Evolutionary conservation across 768 basidiomycete genomes (phyloP), one percentile per base, ranked within the genome.

Genomic region (Russula vinacea): DNA sequence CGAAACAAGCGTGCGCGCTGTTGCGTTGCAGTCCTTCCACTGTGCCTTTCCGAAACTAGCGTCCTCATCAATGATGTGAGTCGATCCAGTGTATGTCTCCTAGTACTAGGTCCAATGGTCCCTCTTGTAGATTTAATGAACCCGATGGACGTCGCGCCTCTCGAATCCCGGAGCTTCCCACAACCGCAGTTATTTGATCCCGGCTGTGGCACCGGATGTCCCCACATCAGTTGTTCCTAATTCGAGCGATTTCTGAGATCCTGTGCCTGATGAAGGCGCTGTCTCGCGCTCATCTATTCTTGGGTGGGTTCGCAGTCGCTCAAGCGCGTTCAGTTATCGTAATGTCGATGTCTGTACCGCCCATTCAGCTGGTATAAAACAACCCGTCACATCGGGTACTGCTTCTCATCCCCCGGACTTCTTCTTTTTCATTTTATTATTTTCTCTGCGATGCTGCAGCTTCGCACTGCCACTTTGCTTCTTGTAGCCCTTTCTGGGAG

Each of bases 351-450:
- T 39, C 26, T 5, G 32, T 58, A 14, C 35, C 57, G 57, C 50
- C 33, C 50, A 29, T 14, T 14, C 10, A 32, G 51, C 24, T 22
- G n/a, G 35, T 58, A 64, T 64, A 64, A 53, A 64, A 47, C n/a
- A n/a, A n/a, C n/a, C n/a, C n/a, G n/a, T n/a, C n/a, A n/a, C n/a
- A n/a, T n/a, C n/a, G n/a, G n/a, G 8, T 26, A 19, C 32, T 5
- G 17, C 1, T n/a, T 35, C 37, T 32, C 14, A 11, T 16, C 60
- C 40, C 49, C 33, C 19, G 17, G 2, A 14, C 19, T 8, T 35
- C 19, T 44, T 45, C 10, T 1, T 5, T 54, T n/a, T 47, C 13
- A 11, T 47, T 8, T 33, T 3, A 24, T 33, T 26, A 7, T 24
- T 50, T 29, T 14, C 1, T n/a, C 51, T 14, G 35, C 17, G 19